Conservation (phyloP, 2,329 filamentous ascomycete genomes). For the Grosmannia huntii region DNA sequence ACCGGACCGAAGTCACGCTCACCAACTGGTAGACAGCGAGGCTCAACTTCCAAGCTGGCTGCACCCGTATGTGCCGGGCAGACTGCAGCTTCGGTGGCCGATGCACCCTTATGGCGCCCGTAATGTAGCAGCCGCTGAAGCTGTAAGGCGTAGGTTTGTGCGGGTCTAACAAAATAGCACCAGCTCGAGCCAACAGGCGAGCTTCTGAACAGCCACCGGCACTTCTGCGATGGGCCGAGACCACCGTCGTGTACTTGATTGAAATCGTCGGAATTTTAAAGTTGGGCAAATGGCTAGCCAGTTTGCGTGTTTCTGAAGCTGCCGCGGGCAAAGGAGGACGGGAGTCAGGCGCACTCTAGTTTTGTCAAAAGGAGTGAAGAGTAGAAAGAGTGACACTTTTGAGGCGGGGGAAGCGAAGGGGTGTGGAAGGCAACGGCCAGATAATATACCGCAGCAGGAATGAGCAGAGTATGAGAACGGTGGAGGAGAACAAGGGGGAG, state of each 20-base stretch:
- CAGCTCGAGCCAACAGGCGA: not conserved
- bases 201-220: not conserved
- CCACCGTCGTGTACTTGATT: not conserved
- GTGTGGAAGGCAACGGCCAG: not conserved
- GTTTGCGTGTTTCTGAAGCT: not conserved
- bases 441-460: constrained; percentile 1
- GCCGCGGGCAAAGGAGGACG: not conserved
- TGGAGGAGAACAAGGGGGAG: not conserved
- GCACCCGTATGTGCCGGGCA: no score
- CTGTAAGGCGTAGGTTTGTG: not conserved
- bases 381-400: not conserved
- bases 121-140: not conserved
- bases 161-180: not conserved
- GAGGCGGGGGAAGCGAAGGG: not conserved
- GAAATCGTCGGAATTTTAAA: not conserved
- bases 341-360: not conserved
- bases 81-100: not conserved
- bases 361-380: not conserved
- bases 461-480: not conserved
- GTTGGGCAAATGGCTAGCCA: not conserved
- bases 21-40: no score
- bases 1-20: not conserved
- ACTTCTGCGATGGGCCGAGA: not conserved
- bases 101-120: not conserved
- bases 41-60: no score